Conservation (phyloP, 352 stramenopile genomes). For the Phytophthora hibernalis region DNA sequence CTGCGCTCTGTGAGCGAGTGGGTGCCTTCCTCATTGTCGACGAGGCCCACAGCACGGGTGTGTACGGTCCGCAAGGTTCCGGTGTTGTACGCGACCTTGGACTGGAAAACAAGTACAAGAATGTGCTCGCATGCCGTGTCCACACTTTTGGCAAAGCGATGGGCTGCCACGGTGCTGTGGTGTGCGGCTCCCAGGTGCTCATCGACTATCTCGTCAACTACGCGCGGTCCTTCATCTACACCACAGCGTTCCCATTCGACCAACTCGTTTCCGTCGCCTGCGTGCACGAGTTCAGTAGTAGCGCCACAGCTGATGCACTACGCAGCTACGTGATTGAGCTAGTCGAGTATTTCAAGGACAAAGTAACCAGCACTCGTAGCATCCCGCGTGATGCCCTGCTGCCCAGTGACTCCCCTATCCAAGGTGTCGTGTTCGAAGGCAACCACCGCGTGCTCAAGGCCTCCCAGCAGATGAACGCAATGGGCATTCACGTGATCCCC, state of each 20-base stretch:
- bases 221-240: constrained; percentile 97
- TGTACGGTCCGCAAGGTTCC: constrained; percentile 86
- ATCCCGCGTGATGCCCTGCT: constrained; percentile 66
- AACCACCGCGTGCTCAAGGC: constrained; percentile 90
- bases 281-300: constrained; percentile 90
- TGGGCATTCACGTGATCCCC: constrained; percentile 92
- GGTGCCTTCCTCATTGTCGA: constrained; percentile 95
- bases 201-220: constrained; percentile 98
- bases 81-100: constrained; percentile 70
- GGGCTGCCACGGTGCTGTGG: constrained; percentile 95
- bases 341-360: constrained; percentile 84
- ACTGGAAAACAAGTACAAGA: constrained; percentile 79
- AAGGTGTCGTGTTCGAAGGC: constrained; percentile 93
- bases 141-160: constrained; percentile 98
- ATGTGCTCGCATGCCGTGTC: constrained; percentile 83
- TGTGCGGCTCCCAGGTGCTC: constrained; percentile 91
- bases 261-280: constrained; percentile 91
- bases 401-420: constrained; percentile 90
- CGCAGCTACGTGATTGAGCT: constrained; percentile 56
- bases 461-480: constrained; percentile 61
- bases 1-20: constrained; percentile 75
- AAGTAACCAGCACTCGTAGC: constrained; percentile 37
- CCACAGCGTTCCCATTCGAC: constrained; percentile 93
- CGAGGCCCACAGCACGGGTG: constrained; percentile 95
- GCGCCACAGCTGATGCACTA: constrained; percentile 40